Evolutionary conservation across 495 filamentous ascomycete genomes (phyloP).

Genomic region (Penicillium chermesinum): DNA sequence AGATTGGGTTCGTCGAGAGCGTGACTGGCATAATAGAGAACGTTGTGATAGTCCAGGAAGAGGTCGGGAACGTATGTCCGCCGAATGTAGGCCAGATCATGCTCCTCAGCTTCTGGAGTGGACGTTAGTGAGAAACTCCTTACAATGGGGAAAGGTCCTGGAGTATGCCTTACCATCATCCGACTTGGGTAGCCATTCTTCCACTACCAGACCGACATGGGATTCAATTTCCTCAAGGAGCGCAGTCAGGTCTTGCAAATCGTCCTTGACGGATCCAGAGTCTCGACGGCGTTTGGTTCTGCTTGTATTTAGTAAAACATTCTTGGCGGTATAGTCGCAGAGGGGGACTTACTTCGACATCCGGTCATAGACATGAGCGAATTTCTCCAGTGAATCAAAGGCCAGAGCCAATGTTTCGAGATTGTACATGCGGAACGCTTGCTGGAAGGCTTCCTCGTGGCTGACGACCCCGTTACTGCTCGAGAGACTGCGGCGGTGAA

Average conservation of each 20-base stretch:
- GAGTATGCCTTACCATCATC: slow-evolving; percentile 32
- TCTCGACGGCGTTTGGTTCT: slow-evolving; percentile 32
- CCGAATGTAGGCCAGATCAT: slow-evolving; percentile 52
- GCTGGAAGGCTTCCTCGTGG: slow-evolving; percentile 25
- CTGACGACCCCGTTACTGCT: slow-evolving; percentile 10
- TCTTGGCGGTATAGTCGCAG: background rate
- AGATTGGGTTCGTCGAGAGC: slow-evolving; percentile 55
- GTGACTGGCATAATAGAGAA: slow-evolving; percentile 64
- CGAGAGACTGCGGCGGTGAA: slow-evolving; percentile 23
- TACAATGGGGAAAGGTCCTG: background rate
- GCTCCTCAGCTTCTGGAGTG: slow-evolving; percentile 34
- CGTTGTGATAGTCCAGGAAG: slow-evolving; percentile 71
- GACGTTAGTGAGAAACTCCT: slow-evolving; percentile 10
- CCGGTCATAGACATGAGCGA: slow-evolving; percentile 44
- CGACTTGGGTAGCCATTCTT: slow-evolving; percentile 34
- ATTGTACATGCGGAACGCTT: slow-evolving; percentile 63
- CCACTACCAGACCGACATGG: slow-evolving; percentile 34
- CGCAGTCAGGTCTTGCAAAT: slow-evolving; percentile 28
- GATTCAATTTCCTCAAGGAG: slow-evolving; percentile 29
- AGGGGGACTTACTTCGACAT: slow-evolving; percentile 33
- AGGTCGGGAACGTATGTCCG: slow-evolving; percentile 74
- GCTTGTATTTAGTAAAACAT: slow-evolving; percentile 11
- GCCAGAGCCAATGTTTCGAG: slow-evolving; percentile 64
- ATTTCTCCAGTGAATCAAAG: slow-evolving; percentile 62
- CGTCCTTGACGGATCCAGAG: slow-evolving; percentile 31